phyloP scores from a whole-genome alignment of 2,329 filamentous ascomycete species.

The Tolypocladium guangdongense region DNA sequence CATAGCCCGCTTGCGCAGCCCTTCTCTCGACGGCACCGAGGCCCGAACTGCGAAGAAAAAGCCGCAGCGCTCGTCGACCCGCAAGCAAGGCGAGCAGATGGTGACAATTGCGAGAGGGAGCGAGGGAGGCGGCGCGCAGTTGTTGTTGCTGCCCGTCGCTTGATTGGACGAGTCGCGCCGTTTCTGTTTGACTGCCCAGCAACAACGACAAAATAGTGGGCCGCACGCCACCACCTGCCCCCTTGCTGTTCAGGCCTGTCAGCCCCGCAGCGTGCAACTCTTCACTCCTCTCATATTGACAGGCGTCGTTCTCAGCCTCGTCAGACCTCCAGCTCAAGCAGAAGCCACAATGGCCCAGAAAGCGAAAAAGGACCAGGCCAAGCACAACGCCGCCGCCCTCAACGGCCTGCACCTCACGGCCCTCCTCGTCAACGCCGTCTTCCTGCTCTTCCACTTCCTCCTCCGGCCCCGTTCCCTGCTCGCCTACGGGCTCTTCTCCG shows the following conservation, averaged over 20 bases:
- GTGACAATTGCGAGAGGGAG: neutral
- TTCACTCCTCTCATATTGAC: neutral
- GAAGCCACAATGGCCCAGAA: conserved; percentile 44
- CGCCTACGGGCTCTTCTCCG: conserved; percentile 61
- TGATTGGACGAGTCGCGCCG: conserved; percentile 8
- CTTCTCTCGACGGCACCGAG: neutral
- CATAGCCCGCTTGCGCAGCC: neutral
- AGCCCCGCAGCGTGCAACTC: neutral
- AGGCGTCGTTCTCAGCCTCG: neutral
- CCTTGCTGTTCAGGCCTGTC: too few relatives aligned
- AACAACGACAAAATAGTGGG: conserved; percentile 5
- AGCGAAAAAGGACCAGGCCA: conserved; percentile 57
- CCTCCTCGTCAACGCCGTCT: conserved; percentile 59
- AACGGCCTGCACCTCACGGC: conserved; percentile 74
- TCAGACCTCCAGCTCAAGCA: neutral
- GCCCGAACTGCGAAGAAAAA: neutral
- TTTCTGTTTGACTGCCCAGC: conserved; percentile 5
- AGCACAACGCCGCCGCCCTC: conserved; percentile 66
- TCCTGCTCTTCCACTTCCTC: conserved; percentile 61
- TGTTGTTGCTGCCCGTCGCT: conserved; percentile 6
- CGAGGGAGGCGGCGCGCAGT: conserved; percentile 2
- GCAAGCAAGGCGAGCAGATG: neutral
- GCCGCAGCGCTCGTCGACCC: neutral
- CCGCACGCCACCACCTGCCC: neutral
- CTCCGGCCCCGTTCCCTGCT: conserved; percentile 53